Percentiles rank a stretch among this genome's conserved stretches.
phyloP scores from a whole-genome alignment of 2,329 filamentous ascomycete species.

The Aaosphaeria pasadenensis region DNA sequence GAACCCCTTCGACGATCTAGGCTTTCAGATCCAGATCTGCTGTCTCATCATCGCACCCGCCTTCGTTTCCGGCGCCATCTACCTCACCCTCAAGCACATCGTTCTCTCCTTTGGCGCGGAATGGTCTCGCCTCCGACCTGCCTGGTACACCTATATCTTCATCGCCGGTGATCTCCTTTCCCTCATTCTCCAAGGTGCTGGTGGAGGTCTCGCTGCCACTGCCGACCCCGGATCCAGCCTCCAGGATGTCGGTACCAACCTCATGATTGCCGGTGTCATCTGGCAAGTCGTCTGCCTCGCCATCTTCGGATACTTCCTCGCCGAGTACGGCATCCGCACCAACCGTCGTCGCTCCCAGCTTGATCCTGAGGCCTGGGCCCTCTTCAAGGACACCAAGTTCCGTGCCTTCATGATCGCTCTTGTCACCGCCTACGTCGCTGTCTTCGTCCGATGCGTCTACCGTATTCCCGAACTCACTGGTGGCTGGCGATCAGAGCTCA shows the following conservation, averaged over 20 bases:
- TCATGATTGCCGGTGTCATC: conserved; percentile 58
- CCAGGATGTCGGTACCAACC: conserved; percentile 48
- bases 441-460: conserved; percentile 49
- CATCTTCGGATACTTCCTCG: conserved; percentile 44
- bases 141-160: conserved; percentile 58
- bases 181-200: conserved; percentile 58
- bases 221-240: conserved; percentile 40
- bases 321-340: conserved; percentile 35
- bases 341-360: conserved; percentile 24
- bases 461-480: conserved; percentile 49
- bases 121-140: conserved; percentile 26
- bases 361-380: conserved; percentile 11
- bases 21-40: conserved; percentile 56
- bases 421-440: conserved; percentile 40
- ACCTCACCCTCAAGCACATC: conserved; percentile 56
- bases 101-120: conserved; percentile 52
- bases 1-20: conserved; percentile 49
- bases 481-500: conserved; percentile 46
- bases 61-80: conserved; percentile 55
- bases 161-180: conserved; percentile 57
- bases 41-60: conserved; percentile 56
- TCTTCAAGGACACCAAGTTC: conserved; percentile 23
- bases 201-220: conserved; percentile 56
- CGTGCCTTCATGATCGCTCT: conserved; percentile 34
- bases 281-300: conserved; percentile 55